Evolutionary conservation across 176 grass and related monocot species (phyloP), one percentile per base, ranked within the genome.

Genomic region (Avena sativa): DNA sequence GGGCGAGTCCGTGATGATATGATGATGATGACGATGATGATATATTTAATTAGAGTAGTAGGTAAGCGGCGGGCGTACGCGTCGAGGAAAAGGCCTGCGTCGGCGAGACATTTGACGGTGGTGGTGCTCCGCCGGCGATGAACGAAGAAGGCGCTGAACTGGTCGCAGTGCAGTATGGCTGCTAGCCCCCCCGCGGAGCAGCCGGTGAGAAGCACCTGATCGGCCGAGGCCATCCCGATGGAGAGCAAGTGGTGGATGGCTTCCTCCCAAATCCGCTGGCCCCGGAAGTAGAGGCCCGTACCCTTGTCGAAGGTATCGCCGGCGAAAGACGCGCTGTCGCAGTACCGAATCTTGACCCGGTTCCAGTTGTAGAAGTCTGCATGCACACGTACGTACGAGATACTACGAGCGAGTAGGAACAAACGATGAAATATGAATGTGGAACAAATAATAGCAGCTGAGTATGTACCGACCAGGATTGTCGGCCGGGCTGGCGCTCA

Each of bases 341-440:
- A 98, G 88, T 98, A 98, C 12, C 93, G 82, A 19, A 98, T 88
- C 65, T 81, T 91, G 16, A 95, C 93, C 85, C 93, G 89, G 78
- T 98, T 98, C 96, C 96, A 98, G 83, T 88, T 92, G 89, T 94
- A 92, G 87, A 98, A 98, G 70, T 98, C 96, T 98, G 87, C 55
- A 64, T 34, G 32, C 32, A 34, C 32, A 34, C 32, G 32, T 6
- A 43, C 1, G 44, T 12, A 68, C 14, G 32, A 34, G 32, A 34
- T 34, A 34, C 32, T 34, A 34, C 1, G 32, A 34, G 32, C 32
- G 32, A 34, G 32, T 34, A 34, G 32, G 32, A 34, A 34, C 2
- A 32, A 32, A 32, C 3, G 32, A 34, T 34, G 32, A 30, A 30
- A 30, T 30, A 30, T 30, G 28, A 30, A 30, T 30, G 28, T 30